Percentiles rank a stretch among this genome's conserved stretches.
phyloP scores from a whole-genome alignment of 306 rosid species.

The Oxytropis ochrocephala region DNA sequence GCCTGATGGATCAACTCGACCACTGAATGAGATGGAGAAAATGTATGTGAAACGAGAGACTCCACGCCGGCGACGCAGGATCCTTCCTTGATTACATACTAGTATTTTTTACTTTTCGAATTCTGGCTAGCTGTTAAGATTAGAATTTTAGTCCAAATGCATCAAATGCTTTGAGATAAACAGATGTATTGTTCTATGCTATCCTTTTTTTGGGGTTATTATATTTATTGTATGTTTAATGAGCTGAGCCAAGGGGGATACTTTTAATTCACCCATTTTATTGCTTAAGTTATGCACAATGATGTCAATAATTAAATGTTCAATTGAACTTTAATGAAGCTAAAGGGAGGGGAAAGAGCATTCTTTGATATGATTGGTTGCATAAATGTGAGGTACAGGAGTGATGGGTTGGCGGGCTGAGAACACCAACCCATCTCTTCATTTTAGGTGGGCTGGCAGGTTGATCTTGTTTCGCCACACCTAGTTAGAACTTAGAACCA shows the following conservation, averaged over 20 bases:
- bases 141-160: constrained; percentile 4
- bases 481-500: no score
- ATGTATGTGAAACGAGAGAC: constrained; percentile 85
- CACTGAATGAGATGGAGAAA: constrained; percentile 76
- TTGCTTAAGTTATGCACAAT: neutral
- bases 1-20: constrained; percentile 86
- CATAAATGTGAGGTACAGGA: neutral
- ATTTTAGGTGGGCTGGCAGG: no score
- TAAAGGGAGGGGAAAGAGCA: neutral
- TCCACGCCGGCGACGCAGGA: constrained; percentile 69
- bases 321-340: neutral
- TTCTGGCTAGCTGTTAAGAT: constrained; percentile 11
- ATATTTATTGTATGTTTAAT: neutral
- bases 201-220: neutral
- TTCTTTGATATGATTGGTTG: neutral
- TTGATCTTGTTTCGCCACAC: no score
- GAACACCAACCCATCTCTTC: no score
- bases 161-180: constrained; percentile 1
- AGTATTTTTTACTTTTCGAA: neutral
- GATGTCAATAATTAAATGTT: neutral
- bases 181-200: constrained; percentile 4
- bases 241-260: neutral
- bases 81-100: constrained; percentile 63
- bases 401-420: no score
- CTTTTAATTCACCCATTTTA: neutral